Evolutionary conservation across 768 basidiomycete species (phyloP), one percentile per base, ranked within the genome.

Genomic region (Tylopilus vinaceipallidus): DNA sequence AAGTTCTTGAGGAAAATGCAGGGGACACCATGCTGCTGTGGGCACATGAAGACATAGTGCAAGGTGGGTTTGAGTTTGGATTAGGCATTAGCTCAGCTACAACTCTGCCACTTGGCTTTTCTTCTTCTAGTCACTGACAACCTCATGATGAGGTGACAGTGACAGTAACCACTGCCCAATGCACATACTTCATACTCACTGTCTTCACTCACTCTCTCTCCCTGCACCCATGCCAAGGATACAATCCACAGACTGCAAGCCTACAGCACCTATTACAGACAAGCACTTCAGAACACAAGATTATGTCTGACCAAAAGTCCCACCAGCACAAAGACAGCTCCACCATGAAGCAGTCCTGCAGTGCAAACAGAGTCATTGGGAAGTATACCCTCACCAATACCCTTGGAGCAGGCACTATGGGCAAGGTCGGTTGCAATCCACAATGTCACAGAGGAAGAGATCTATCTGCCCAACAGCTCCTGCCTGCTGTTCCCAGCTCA

Each of bases 311-410:
- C 34, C 59, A 62, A 49, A 63, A 56, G 47, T 64, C 61, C 49
- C 61, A 61, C 41, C 60, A 60, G 29, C 56, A 54, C 63, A 63
- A 67, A 45, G 63, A 70, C 30, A 65, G 54, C 42, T 64, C 71
- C 20, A 53, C 73, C 1, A 51, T 64, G 59, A 60, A 70, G 59
- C 75, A 55, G 61, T 67, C 65, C 53, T 68, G 65, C 62, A 60
- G 47, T 33, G 51, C 65, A 40, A 60, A 73, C 59, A 71, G 87
- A 69, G 76, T 91, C 51, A 75, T 99, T 14, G 95, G 95, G 26
- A 92, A 98, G 66, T 99, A 97, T 74, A 90, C 90, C 52, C 81
- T 99, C 58, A 89, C 89, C 63, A 98, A 98, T 79, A 97, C 95
- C 5, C 79, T 99, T 34, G 95, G 95, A 20, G 95, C 95, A 19